Evolutionary conservation across 2,329 filamentous ascomycete genomes (phyloP).

Genomic region (Ceratocystis cacaofunesta): DNA sequence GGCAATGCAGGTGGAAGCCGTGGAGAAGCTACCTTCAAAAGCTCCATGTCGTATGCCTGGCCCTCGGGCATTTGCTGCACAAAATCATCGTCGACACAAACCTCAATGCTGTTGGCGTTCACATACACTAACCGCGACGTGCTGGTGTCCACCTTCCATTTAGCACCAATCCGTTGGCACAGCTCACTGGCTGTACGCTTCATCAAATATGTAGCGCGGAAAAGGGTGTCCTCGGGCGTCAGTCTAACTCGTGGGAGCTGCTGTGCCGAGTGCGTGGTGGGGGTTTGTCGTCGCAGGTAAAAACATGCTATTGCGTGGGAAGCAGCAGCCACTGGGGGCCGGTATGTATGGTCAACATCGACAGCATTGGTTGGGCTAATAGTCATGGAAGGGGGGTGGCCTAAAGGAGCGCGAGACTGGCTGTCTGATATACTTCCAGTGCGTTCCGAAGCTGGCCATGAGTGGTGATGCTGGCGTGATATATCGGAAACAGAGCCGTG

Average conservation of each 20-base stretch:
- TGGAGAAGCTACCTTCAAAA: conserved; percentile 25
- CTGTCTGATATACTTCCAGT: conserved; percentile 25
- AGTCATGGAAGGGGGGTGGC: conserved; percentile 41
- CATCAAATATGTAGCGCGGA: conserved; percentile 71
- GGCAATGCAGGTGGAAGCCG: conserved; percentile 3
- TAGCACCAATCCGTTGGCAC: conserved; percentile 54
- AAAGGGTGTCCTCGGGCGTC: conserved; percentile 37
- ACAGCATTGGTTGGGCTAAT: conserved; percentile 57
- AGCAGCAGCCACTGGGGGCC: conserved; percentile 56
- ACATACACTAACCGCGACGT: conserved; percentile 59
- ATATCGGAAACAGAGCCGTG: conserved; percentile 16
- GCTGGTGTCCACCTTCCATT: conserved; percentile 64
- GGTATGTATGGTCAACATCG: conserved; percentile 76
- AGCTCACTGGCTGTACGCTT: conserved; percentile 64
- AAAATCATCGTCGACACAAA: conserved; percentile 83
- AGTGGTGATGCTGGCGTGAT: not conserved
- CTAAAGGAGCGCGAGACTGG: conserved; percentile 41
- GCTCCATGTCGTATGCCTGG: conserved; percentile 36
- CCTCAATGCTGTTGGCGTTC: conserved; percentile 58
- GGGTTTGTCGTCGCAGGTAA: conserved; percentile 39
- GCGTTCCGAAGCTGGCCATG: conserved; percentile 42
- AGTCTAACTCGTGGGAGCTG: conserved; percentile 22
- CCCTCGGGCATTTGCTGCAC: conserved; percentile 72
- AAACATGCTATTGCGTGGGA: conserved; percentile 74
- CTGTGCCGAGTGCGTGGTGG: conserved; percentile 29